phyloP scores from a whole-genome alignment of 2,329 filamentous ascomycete genomes.

The Colletotrichum karsti region DNA sequence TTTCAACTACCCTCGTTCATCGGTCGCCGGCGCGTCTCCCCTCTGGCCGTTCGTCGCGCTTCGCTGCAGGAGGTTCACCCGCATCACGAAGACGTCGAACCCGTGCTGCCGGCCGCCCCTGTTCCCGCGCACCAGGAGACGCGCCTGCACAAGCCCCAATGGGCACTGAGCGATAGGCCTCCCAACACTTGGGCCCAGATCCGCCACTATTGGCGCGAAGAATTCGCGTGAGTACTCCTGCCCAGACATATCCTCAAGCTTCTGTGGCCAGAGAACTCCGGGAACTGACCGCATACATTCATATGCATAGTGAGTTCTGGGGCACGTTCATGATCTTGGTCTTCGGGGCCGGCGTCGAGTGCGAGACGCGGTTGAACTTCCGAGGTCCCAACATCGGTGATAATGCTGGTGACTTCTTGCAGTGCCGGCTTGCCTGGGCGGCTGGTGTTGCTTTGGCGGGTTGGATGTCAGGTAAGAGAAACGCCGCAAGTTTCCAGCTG shows the following conservation, averaged over 20 bases:
- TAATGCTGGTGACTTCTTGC: slow-evolving; percentile 23
- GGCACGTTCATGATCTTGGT: slow-evolving; percentile 25
- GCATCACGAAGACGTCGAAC: slow-evolving; percentile 20
- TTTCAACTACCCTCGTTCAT: slow-evolving; percentile 2
- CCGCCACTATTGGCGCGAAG: slow-evolving; percentile 19
- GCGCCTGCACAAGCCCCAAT: slow-evolving; percentile 26
- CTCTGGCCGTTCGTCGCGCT: slow-evolving; percentile 8
- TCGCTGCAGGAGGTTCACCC: slow-evolving; percentile 25
- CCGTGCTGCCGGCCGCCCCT: slow-evolving; percentile 19
- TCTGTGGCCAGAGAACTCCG: too few relatives aligned
- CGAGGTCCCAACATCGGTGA: slow-evolving; percentile 8
- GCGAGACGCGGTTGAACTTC: slow-evolving; percentile 22
- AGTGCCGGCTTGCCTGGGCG: slow-evolving; percentile 25
- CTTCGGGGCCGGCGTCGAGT: slow-evolving; percentile 26
- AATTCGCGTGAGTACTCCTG: slow-evolving; percentile 9
- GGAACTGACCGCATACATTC: background rate
- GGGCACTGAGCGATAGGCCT: slow-evolving; percentile 20
- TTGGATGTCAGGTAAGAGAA: slow-evolving; percentile 7
- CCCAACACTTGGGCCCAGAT: slow-evolving; percentile 24
- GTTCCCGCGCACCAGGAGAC: slow-evolving; percentile 22
- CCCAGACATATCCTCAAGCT: too few relatives aligned
- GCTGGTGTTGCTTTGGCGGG: slow-evolving; percentile 21
- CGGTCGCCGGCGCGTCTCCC: slow-evolving; percentile 2
- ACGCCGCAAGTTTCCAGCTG: too few relatives aligned
- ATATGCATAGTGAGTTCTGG: slow-evolving; percentile 7